Conservation (phyloP, 164 flowering plant genomes). For the Platanus orientalis region DNA sequence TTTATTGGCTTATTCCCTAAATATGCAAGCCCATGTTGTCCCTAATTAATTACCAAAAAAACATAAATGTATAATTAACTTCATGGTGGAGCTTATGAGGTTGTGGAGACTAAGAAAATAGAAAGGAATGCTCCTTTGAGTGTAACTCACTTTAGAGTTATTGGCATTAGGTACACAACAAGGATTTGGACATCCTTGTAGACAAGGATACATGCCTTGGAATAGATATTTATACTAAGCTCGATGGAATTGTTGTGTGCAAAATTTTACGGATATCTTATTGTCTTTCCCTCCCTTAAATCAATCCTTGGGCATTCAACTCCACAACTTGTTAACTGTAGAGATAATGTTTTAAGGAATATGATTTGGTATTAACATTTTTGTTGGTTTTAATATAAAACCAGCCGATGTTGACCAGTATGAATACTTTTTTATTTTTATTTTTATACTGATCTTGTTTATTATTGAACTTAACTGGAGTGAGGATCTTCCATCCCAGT, state of each 20-base stretch:
- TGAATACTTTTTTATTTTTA: too few relatives aligned
- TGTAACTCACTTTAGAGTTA: slow-evolving; percentile 25
- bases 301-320: not conserved
- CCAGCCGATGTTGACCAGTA: too few relatives aligned
- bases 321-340: not conserved
- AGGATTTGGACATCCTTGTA: slow-evolving; percentile 22
- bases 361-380: not conserved
- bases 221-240: slow-evolving; percentile 21
- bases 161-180: slow-evolving; percentile 35
- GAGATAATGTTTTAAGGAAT: too few relatives aligned
- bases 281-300: not conserved
- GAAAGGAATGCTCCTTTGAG: slow-evolving; percentile 16
- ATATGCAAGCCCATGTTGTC: not conserved
- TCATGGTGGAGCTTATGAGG: slow-evolving; percentile 7
- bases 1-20: not conserved
- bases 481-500: too few relatives aligned
- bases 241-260: slow-evolving; percentile 24
- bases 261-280: not conserved
- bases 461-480: too few relatives aligned
- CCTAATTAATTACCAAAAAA: not conserved
- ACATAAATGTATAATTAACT: not conserved
- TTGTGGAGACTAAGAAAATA: slow-evolving; percentile 4
- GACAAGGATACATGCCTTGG: slow-evolving; percentile 23
- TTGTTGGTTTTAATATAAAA: too few relatives aligned
- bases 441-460: too few relatives aligned